These are phyloP conservation scores for Neurospora pannonica DNA, from an alignment of 495 filamentous ascomycete genomes.

Conservation along the genomic window DNA sequence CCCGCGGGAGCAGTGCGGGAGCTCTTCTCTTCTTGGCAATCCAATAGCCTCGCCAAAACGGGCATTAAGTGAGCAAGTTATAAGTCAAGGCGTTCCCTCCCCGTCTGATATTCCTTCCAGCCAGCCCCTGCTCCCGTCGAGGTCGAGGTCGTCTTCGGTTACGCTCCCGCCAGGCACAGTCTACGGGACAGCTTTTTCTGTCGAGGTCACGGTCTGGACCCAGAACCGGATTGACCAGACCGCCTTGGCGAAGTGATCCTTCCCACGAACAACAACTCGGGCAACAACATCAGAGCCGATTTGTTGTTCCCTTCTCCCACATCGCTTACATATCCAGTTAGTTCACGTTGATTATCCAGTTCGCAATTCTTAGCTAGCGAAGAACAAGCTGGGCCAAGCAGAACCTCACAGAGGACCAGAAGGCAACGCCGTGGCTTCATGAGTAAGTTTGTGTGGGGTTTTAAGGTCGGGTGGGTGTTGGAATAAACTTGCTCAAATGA, in stretches of 20 bases:
- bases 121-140: neutral
- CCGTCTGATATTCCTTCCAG: neutral
- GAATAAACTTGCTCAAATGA: constrained; percentile 10
- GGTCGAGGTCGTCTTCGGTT: neutral
- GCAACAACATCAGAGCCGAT: neutral
- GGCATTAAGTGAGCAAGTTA: neutral
- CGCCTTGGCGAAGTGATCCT: neutral
- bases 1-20: neutral
- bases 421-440: neutral
- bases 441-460: neutral
- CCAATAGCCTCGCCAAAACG: neutral
- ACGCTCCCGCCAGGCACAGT: neutral
- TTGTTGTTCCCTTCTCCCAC: too few relatives aligned
- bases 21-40: neutral
- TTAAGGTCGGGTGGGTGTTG: neutral
- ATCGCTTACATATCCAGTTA: too few relatives aligned
- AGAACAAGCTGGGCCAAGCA: neutral
- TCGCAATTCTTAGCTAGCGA: neutral
- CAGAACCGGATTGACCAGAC: neutral
- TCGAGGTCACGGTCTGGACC: neutral
- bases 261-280: neutral
- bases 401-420: neutral
- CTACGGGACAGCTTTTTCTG: neutral
- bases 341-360: neutral
- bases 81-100: neutral